A percentile compares a stretch with the other conserved stretches of the same genome.
These are phyloP conservation scores for Arthroderma sp. DNA, from an alignment of 2,329 filamentous ascomycete genomes.

Conservation along the genomic window DNA sequence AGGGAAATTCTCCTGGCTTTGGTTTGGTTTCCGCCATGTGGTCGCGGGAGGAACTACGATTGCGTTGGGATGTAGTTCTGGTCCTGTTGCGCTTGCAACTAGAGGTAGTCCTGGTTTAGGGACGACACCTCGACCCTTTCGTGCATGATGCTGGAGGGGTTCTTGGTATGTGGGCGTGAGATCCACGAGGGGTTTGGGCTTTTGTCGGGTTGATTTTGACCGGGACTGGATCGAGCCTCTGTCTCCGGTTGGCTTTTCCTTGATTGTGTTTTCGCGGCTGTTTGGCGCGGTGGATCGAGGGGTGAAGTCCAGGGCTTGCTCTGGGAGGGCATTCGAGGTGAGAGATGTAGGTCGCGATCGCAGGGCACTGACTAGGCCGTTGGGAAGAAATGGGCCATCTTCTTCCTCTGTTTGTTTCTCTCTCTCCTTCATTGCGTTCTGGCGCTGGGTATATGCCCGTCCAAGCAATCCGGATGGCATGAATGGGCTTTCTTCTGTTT, in stretches of 20 bases:
- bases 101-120: conserved; percentile 30
- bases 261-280: conserved; percentile 24
- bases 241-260: conserved; percentile 6
- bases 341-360: conserved; percentile 14
- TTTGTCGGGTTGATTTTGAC: conserved; percentile 32
- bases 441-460: conserved; percentile 27
- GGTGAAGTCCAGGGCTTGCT: conserved; percentile 10
- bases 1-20: conserved; percentile 7
- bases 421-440: conserved; percentile 27
- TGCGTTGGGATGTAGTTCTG: conserved; percentile 20
- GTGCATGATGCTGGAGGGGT: conserved; percentile 36
- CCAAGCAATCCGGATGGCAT: conserved; percentile 25
- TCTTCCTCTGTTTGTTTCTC: conserved; percentile 20
- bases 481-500: conserved; percentile 19
- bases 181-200: conserved; percentile 52
- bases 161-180: conserved; percentile 53
- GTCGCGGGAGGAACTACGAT: conserved; percentile 26
- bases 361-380: conserved; percentile 41
- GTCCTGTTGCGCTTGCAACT: conserved; percentile 30
- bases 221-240: conserved; percentile 26
- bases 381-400: conserved; percentile 36
- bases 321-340: conserved; percentile 18
- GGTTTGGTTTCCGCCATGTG: conserved; percentile 25
- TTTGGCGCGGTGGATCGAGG: conserved; percentile 9
- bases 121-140: conserved; percentile 24